Conservation (phyloP, 1,284 basidiomycete genomes). For the Hypsizygus ulmarius region DNA sequence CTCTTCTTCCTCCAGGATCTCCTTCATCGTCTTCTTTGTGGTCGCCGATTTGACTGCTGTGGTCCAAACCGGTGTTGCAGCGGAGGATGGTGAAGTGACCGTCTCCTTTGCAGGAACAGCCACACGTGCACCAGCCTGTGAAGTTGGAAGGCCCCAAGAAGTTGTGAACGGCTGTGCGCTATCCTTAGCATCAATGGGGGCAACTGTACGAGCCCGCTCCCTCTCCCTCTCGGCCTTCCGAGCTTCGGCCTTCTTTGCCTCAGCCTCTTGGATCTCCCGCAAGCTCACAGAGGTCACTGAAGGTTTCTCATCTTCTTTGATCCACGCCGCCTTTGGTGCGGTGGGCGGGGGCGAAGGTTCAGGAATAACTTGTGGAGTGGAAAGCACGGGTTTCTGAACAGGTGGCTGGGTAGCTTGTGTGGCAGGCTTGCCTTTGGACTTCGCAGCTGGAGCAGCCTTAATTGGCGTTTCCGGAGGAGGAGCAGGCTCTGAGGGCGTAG, state of each 20-base stretch:
- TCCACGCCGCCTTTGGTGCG: slow-evolving; percentile 42
- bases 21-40: slow-evolving; percentile 93
- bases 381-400: slow-evolving; percentile 14
- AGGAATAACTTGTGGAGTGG: slow-evolving; percentile 13
- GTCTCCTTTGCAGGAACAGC: slow-evolving; percentile 46
- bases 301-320: slow-evolving; percentile 59
- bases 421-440: slow-evolving; percentile 19
- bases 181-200: slow-evolving; percentile 44
- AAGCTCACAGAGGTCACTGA: slow-evolving; percentile 61
- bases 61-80: slow-evolving; percentile 62
- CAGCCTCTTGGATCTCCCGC: slow-evolving; percentile 94
- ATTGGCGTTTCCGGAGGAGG: slow-evolving; percentile 19
- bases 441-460: slow-evolving; percentile 15
- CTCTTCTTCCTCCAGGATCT: slow-evolving; percentile 98
- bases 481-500: slow-evolving; percentile 9
- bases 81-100: slow-evolving; percentile 26
- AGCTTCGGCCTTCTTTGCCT: slow-evolving; percentile 78
- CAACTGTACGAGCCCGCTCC: slow-evolving; percentile 52
- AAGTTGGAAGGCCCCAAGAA: slow-evolving; percentile 78
- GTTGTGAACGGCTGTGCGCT: slow-evolving; percentile 61
- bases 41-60: slow-evolving; percentile 48
- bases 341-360: slow-evolving; percentile 14
- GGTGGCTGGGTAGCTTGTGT: slow-evolving; percentile 10
- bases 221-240: slow-evolving; percentile 70
- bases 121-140: slow-evolving; percentile 59